Conservation (phyloP, 495 filamentous ascomycete species). For the Cenococcum geophilum region DNA sequence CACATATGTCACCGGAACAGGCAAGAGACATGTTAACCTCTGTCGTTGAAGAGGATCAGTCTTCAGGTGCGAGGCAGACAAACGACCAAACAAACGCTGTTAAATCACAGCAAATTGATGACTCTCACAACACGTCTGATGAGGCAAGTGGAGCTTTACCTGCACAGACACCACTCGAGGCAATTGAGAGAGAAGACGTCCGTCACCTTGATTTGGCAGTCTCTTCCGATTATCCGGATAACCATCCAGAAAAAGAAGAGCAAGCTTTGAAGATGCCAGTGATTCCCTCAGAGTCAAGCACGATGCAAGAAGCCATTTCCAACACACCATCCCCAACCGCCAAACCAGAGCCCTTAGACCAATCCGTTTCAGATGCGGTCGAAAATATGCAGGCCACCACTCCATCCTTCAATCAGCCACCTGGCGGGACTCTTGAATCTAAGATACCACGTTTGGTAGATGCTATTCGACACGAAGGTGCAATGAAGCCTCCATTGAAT, state of each 20-base stretch:
- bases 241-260: conserved; percentile 7
- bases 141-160: conserved; percentile 19
- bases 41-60: conserved; percentile 58
- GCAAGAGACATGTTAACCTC: conserved; percentile 55
- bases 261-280: conserved; percentile 19
- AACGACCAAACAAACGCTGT: background rate
- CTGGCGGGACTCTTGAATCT: conserved; percentile 17
- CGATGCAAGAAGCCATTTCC: conserved; percentile 8
- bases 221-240: conserved; percentile 40
- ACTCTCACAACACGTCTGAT: background rate
- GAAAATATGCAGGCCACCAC: conserved; percentile 24
- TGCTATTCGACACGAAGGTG: conserved; percentile 37
- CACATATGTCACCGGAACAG: conserved; percentile 54
- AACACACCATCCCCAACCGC: conserved; percentile 5
- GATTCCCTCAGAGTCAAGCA: conserved; percentile 6
- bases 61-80: conserved; percentile 1
- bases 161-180: conserved; percentile 36
- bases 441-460: conserved; percentile 36
- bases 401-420: background rate
- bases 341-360: conserved; percentile 21
- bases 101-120: background rate
- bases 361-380: conserved; percentile 18
- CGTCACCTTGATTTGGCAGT: conserved; percentile 69
- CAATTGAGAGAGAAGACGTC: conserved; percentile 47
- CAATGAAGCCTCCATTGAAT: conserved; percentile 48